Evolutionary conservation across 495 filamentous ascomycete genomes (phyloP).

Genomic region (Cairneyella variabilis): DNA sequence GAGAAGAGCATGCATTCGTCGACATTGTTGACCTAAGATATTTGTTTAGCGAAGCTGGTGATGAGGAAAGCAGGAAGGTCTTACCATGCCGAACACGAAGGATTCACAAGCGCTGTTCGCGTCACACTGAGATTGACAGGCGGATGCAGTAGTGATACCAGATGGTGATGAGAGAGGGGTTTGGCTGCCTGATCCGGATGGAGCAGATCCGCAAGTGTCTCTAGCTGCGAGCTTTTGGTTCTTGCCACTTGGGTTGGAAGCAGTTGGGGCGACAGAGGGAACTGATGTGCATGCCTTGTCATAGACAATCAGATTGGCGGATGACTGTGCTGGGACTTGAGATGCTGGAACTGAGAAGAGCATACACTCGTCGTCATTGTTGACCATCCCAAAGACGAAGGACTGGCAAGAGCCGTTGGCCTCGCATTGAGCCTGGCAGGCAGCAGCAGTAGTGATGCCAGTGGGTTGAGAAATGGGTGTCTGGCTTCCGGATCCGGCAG

Average conservation of each 20-base stretch:
- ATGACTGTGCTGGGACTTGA: slow-evolving; percentile 9
- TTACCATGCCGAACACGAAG: slow-evolving; percentile 26
- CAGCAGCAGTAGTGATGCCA: slow-evolving; percentile 15
- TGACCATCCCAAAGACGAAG: slow-evolving; percentile 26
- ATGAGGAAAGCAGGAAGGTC: too few relatives aligned
- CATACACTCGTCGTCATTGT: slow-evolving; percentile 23
- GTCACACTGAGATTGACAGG: slow-evolving; percentile 23
- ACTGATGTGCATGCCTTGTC: slow-evolving; percentile 18
- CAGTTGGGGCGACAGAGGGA: slow-evolving; percentile 10
- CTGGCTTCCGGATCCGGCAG: slow-evolving; percentile 3
- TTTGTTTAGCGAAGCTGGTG: too few relatives aligned
- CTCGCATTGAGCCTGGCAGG: slow-evolving; percentile 25
- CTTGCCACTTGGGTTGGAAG: slow-evolving; percentile 12
- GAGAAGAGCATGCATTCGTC: slow-evolving; percentile 24
- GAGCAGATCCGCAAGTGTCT: slow-evolving; percentile 8
- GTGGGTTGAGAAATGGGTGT: slow-evolving; percentile 17
- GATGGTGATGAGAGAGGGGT: slow-evolving; percentile 15
- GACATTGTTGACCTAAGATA: too few relatives aligned
- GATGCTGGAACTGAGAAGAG: slow-evolving; percentile 17
- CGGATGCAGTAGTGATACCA: slow-evolving; percentile 16
- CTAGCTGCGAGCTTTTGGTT: slow-evolving; percentile 3
- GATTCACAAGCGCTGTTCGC: slow-evolving; percentile 24
- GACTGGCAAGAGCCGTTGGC: slow-evolving; percentile 24
- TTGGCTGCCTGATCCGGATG: slow-evolving; percentile 5
- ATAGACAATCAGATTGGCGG: slow-evolving; percentile 15